Conservation (phyloP, 345 rosid genomes). For the Raphanus sativus region DNA sequence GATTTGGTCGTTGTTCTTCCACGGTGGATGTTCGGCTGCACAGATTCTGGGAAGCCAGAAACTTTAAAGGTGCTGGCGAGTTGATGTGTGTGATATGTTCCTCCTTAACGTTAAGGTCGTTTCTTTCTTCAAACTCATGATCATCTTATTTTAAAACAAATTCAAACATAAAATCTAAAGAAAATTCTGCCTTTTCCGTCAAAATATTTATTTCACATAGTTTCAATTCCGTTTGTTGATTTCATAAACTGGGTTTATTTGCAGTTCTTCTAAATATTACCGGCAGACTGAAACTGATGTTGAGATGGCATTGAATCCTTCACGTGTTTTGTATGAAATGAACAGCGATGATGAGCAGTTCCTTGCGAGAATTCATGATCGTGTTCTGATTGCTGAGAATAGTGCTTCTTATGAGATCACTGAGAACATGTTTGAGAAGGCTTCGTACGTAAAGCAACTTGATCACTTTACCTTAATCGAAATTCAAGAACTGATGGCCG, state of each 20-base stretch:
- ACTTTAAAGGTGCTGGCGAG: neutral
- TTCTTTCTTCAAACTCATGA: neutral
- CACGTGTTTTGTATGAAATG: slow-evolving; percentile 81
- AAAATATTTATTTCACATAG: neutral
- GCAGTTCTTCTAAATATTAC: slow-evolving; percentile 57
- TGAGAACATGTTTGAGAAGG: too few relatives aligned
- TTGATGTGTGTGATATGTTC: neutral
- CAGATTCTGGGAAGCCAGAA: neutral
- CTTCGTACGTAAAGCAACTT: too few relatives aligned
- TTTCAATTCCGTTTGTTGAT: neutral
- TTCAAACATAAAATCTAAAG: too few relatives aligned
- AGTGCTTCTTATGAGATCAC: too few relatives aligned
- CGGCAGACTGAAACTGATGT: slow-evolving; percentile 86
- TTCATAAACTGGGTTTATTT: slow-evolving; percentile 50
- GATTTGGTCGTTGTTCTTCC: too few relatives aligned
- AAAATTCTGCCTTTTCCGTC: neutral
- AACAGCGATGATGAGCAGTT: slow-evolving; percentile 93
- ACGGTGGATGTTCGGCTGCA: too few relatives aligned
- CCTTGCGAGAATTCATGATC: slow-evolving; percentile 43
- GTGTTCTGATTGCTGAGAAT: too few relatives aligned
- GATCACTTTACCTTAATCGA: slow-evolving; percentile 37
- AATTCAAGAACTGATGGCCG: slow-evolving; percentile 62
- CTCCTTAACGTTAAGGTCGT: neutral
- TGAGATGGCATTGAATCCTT: slow-evolving; percentile 88
- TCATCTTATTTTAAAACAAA: too few relatives aligned